Percentiles rank a stretch among this genome's conserved stretches.
Conservation (phyloP, 139 green algal genomes). For the Deuterostichococcus epilithicus region DNA sequence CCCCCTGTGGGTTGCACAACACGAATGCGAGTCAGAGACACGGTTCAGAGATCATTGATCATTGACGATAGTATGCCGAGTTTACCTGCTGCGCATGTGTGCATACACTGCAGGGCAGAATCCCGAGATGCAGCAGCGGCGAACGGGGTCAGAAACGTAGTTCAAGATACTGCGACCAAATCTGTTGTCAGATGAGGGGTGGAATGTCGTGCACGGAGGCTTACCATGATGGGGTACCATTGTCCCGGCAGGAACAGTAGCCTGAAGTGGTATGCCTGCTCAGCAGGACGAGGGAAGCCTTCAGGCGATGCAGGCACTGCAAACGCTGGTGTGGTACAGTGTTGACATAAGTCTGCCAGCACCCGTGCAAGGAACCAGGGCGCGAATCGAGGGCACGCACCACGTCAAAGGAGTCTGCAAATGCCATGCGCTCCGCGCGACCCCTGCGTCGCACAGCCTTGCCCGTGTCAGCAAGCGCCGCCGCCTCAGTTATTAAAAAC, state of each 20-base stretch:
- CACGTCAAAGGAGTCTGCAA: constrained; percentile 36
- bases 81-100: too few species aligned
- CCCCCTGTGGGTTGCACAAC: constrained; percentile 16
- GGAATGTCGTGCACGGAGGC: too few species aligned
- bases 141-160: too few species aligned
- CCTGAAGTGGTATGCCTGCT: constrained; percentile 56
- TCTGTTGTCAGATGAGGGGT: too few species aligned
- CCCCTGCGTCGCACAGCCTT: constrained; percentile 14
- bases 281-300: background rate
- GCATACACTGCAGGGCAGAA: background rate
- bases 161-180: too few species aligned
- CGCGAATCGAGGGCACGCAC: background rate
- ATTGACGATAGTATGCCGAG: too few species aligned
- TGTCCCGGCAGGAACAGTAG: constrained; percentile 41
- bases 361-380: background rate
- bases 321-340: background rate
- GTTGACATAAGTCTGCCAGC: background rate
- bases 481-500: too few species aligned
- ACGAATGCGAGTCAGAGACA: too few species aligned
- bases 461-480: too few species aligned
- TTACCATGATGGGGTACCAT: constrained; percentile 59
- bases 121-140: background rate
- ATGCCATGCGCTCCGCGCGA: constrained; percentile 41
- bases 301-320: too few species aligned
- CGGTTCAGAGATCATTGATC: background rate